Evolutionary conservation across 768 basidiomycete genomes (phyloP), one percentile per base, ranked within the genome.

Genomic region (Crucibulum laeve): DNA sequence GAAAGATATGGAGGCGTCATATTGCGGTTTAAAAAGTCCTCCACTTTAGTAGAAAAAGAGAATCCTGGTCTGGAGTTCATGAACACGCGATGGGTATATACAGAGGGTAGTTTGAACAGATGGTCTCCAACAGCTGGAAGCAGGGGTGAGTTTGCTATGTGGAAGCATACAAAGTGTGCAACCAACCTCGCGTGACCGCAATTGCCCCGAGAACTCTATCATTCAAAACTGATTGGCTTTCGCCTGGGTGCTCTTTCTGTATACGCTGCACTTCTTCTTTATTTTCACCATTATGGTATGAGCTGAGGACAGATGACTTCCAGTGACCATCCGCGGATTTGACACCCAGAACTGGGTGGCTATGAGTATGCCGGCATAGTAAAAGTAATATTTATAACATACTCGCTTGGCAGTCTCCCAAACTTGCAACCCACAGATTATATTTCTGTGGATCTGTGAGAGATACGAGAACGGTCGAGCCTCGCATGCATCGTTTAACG

Each of bases 361-460:
- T 5, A 34, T 21, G 13, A 25, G 43, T 25, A 43, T 13, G 25
- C 3, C 17, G 33, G 30, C 11, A 21, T 26, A 15, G 35, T 7
- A 17, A 8, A 37, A 17, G n/a, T 37, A 33, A 38, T n/a, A 42
- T 26, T 6, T 38, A 2, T 21, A 34, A 47, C 68, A 43, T 45
- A 77, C 79, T 68, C 45, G 75, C 77, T 49, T 68, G 68, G 49
- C 77, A 77, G 53, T 81, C 79, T 3, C 79, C 79, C 25, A 79
- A 58, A 53, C 74, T 78, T 3, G 73, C 77, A 10, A 79, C 73
- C 76, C 78, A 80, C 1, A 79, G 47, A 45, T 77, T 71, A 18
- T 62, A 58, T 10, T 50, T 56, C 11, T 44, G 32, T 3, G 76
- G 71, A 45, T 77, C 70, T 7, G 73, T 51, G 21, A 81, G 56